A percentile compares a stretch with the other conserved stretches of the same genome.
phyloP scores from a whole-genome alignment of 768 basidiomycete species.

The Tulasnella sp. region DNA sequence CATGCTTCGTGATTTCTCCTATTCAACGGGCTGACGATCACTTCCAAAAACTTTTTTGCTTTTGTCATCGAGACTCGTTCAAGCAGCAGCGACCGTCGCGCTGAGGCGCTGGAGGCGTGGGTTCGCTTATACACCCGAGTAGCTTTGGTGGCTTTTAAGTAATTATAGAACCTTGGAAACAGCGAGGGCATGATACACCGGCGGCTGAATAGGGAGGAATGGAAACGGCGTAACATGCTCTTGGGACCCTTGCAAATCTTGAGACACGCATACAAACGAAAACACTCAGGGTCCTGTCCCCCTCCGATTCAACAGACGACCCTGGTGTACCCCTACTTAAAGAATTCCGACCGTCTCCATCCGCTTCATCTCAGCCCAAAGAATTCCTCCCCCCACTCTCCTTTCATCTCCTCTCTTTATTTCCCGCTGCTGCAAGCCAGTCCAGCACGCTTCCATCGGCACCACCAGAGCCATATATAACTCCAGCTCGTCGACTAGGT shows the following conservation, averaged over 20 bases:
- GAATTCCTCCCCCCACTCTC: slow-evolving; percentile 6
- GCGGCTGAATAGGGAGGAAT: background rate
- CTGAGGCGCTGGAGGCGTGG: background rate
- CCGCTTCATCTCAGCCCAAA: slow-evolving; percentile 3
- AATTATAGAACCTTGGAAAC: background rate
- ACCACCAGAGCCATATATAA: background rate
- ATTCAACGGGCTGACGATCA: background rate
- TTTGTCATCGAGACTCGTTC: background rate
- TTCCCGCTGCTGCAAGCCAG: background rate
- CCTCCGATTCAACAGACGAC: background rate
- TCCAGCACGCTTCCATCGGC: background rate
- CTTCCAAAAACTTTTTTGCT: background rate
- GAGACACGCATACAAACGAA: background rate
- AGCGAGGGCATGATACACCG: background rate
- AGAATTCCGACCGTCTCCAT: background rate
- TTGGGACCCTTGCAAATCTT: slow-evolving; percentile 12
- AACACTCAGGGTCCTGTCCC: background rate
- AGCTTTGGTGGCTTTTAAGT: slow-evolving; percentile 2
- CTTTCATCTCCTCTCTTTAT: slow-evolving; percentile 20
- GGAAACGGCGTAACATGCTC: slow-evolving; percentile 9
- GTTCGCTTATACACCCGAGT: slow-evolving; percentile 2
- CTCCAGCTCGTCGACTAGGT: background rate
- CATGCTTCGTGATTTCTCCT: background rate
- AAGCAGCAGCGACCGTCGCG: background rate
- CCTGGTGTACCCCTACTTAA: background rate